Percentiles rank a stretch among this genome's conserved stretches.
Conservation (phyloP, 1,284 basidiomycete genomes). For the Ceratobasidium sp. region DNA sequence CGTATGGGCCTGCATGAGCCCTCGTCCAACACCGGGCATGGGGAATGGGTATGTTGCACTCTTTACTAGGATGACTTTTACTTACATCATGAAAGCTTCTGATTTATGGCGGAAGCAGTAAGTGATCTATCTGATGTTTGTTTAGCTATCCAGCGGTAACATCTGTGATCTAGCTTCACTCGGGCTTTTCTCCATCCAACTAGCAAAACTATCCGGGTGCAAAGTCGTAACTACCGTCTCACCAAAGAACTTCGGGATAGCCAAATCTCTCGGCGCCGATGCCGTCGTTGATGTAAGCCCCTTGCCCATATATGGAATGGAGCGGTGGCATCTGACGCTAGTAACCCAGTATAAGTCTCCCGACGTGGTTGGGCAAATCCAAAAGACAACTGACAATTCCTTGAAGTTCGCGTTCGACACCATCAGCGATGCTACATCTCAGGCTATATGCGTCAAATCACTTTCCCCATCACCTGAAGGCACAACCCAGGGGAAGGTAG, state of each 20-base stretch:
- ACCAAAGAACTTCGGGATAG: slow-evolving; percentile 51
- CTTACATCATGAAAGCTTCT: slow-evolving; percentile 2
- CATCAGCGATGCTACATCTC: slow-evolving; percentile 19
- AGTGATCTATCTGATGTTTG: background rate
- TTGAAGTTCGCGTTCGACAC: slow-evolving; percentile 45
- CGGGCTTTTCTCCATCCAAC: slow-evolving; percentile 53
- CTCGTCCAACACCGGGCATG: background rate
- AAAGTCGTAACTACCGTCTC: slow-evolving; percentile 54
- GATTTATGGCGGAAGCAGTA: slow-evolving; percentile 33
- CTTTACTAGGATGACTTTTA: background rate
- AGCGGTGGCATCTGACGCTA: too few species aligned
- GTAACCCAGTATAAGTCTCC: slow-evolving; percentile 10
- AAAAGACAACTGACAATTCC: slow-evolving; percentile 47
- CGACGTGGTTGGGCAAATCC: slow-evolving; percentile 47
- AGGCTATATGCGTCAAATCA: background rate
- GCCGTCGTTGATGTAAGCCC: slow-evolving; percentile 50
- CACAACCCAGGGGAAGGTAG: slow-evolving; percentile 33
- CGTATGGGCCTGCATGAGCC: slow-evolving; percentile 48
- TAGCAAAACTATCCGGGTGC: slow-evolving; percentile 53
- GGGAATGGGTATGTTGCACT: slow-evolving; percentile 18
- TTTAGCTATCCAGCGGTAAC: background rate
- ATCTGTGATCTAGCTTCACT: slow-evolving; percentile 46
- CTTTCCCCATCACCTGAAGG: slow-evolving; percentile 46
- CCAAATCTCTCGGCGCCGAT: slow-evolving; percentile 54
- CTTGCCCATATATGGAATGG: background rate